Base-by-base conservation (phyloP, 2,329 filamentous ascomycete species). In the Pseudogymnoascus sp. region DNA sequence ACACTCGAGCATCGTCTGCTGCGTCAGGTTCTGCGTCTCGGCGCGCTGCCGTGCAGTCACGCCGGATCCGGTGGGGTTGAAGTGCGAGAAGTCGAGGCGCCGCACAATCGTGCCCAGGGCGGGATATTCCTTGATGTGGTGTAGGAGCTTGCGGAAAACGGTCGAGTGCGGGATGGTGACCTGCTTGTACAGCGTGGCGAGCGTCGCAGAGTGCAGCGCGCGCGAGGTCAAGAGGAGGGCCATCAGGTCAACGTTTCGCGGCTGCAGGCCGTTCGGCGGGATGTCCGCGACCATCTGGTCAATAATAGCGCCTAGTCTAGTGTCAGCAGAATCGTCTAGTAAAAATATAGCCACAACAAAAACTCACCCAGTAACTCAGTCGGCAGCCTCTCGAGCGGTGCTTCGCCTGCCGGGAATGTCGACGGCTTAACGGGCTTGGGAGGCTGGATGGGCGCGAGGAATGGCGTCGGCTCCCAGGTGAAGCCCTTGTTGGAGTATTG, bases 111-210 rank as follows among this genome's bases (percentile, higher is more conserved):
- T 87, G 53, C 90, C 90, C 62, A 93, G 79, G 8, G 85, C 79
- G 1, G 85, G 83, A 72, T 92, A 86, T 64, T 83, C 78, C 53
- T 79, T 78, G 67, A 93, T 80, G 71, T 90, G 89, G 64, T 81
- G 79, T 60, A 92, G 82, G 69, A 92, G 91, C 76, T 93, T 93
- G 72, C 87, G 87, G 77, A 93, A 95, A 73, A 92, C 91, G 65
- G 86, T 81, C 26, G 90, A 93, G 78, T 93, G 90, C 5, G 90
- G 90, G 68, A 93, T 88, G 47, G 89, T 91, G 74, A 93, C 89
- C 73, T 90, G 86, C 68, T 85, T 83, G 77, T 93, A 93, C 60
- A 95, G 82, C 6, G 89, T 89, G 68, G 84, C 83, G 35, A 93
- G 78, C 3, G 90, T 93, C 19, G 87, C 87, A 26, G 83, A 82